Evolutionary conservation across 1,284 basidiomycete genomes (phyloP).

Genomic region (Anthracocystis setariae): DNA sequence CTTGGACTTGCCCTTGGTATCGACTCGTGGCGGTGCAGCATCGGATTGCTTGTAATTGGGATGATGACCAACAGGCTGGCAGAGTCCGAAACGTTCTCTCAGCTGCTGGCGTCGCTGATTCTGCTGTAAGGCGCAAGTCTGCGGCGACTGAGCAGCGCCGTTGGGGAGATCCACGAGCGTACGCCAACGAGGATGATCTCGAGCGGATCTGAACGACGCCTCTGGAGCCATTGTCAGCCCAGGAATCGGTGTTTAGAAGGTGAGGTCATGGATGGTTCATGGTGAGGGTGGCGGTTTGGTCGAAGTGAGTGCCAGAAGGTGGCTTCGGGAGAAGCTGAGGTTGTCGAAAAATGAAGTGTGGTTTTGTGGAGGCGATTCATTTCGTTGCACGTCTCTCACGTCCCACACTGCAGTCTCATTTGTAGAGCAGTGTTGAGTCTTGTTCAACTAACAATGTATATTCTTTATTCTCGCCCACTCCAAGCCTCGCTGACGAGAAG

Average conservation of each 20-base stretch:
- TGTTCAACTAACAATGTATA: too few relatives aligned
- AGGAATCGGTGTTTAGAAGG: constrained; percentile 1
- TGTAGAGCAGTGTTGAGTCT: too few relatives aligned
- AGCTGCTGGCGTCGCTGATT: constrained; percentile 16
- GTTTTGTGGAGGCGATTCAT: too few relatives aligned
- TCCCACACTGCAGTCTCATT: too few relatives aligned
- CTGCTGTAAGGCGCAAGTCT: constrained; percentile 5
- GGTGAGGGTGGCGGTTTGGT: neutral
- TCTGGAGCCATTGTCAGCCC: constrained; percentile 12
- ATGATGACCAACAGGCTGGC: neutral
- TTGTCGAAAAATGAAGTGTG: too few relatives aligned
- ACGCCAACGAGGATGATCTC: constrained; percentile 37
- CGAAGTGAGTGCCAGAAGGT: too few relatives aligned
- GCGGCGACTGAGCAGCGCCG: neutral
- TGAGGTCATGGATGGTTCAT: constrained; percentile 1
- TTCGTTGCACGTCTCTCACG: too few relatives aligned
- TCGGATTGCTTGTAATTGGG: neutral
- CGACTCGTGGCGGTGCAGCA: neutral
- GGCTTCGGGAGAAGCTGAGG: too few relatives aligned
- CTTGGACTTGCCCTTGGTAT: constrained; percentile 20
- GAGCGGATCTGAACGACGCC: constrained; percentile 3
- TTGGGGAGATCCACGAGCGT: constrained; percentile 14
- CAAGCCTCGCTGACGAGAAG: neutral
- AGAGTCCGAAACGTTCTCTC: constrained; percentile 9
- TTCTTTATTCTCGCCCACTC: too few relatives aligned